Evolutionary conservation across 2,329 filamentous ascomycete species (phyloP), one percentile per base, ranked within the genome.

Genomic region (Zymoseptoria passerinii): DNA sequence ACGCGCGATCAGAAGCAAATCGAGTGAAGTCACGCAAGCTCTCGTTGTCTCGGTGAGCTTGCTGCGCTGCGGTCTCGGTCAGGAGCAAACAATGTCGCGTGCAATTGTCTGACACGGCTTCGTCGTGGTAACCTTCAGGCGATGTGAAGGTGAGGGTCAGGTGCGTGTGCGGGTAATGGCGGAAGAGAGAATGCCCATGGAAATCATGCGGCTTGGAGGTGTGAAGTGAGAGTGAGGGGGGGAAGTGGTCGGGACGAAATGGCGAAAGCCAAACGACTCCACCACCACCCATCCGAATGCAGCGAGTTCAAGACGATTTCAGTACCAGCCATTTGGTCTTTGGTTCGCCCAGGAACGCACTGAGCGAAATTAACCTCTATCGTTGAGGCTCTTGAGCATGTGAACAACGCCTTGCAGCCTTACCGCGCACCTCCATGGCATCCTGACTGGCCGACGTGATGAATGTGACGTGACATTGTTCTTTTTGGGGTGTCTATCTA

Each of bases 401-500:
- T 23, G 2, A 2, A 23, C 23, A 23, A 4, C 23, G 35, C n/a
- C 35, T 16, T n/a, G n/a, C 35, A 16, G 4, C 13, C 35, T 16
- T 44, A 13, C 35, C 16, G 3, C 35, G 35, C 10, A 44, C 6
- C 16, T 13, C 16, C 35, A 16, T n/a, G 13, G 23, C 35, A 44
- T 16, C n/a, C 16, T 44, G 35, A 44, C 35, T 44, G 9, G 13
- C 13, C 16, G 13, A n/a, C 4, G 4, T 16, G n/a, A 5, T 6
- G 16, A 35, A 44, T 16, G 13, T 44, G 35, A 16, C 35, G n/a
- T 44, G 35, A 44, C 35, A 16, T 44, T 13, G 10, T 44, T 44
- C 35, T 44, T 40, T 23, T 53, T 51, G 28, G 50, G 56, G 56
- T 59, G 60, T 61, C 63, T 65, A 65, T 65, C 63, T 65, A 65